Evolutionary conservation across 768 basidiomycete genomes (phyloP).

Genomic region (Phaeotremella fagi): DNA sequence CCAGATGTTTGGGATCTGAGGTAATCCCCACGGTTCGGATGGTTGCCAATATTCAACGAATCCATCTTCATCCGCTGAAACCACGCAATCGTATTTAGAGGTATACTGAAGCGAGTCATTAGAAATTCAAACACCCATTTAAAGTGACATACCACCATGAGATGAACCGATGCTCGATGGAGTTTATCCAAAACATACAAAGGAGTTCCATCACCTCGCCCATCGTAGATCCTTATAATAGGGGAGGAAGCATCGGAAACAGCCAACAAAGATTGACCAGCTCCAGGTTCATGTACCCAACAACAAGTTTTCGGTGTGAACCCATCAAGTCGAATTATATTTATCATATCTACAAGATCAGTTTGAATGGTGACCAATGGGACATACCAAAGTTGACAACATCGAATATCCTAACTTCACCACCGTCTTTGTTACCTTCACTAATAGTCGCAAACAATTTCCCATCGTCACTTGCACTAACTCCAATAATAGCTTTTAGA

Average conservation of each 20-base stretch:
- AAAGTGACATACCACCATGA: constrained; percentile 68
- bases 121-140: background rate
- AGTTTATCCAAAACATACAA: constrained; percentile 70
- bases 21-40: constrained; percentile 75
- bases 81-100: constrained; percentile 79
- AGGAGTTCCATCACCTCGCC: constrained; percentile 73
- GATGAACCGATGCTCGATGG: constrained; percentile 82
- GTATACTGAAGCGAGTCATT: constrained; percentile 62
- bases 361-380: background rate
- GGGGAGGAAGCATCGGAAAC: constrained; percentile 78
- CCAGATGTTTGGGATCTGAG: constrained; percentile 77
- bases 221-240: constrained; percentile 83
- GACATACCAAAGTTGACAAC: constrained; percentile 90
- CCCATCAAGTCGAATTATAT: constrained; percentile 85
- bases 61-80: constrained; percentile 90
- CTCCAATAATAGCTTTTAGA: constrained; percentile 66
- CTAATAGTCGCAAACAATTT: constrained; percentile 85
- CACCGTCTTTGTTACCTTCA: constrained; percentile 84
- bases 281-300: constrained; percentile 87
- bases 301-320: constrained; percentile 83
- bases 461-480: constrained; percentile 86
- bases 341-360: constrained; percentile 83
- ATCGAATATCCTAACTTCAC: constrained; percentile 91
- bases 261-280: constrained; percentile 81
- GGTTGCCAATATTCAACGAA: constrained; percentile 98